A percentile compares a stretch with the other conserved stretches of the same genome.
Conservation (phyloP, 2,329 filamentous ascomycete genomes). For the Fusarium napiforme region DNA sequence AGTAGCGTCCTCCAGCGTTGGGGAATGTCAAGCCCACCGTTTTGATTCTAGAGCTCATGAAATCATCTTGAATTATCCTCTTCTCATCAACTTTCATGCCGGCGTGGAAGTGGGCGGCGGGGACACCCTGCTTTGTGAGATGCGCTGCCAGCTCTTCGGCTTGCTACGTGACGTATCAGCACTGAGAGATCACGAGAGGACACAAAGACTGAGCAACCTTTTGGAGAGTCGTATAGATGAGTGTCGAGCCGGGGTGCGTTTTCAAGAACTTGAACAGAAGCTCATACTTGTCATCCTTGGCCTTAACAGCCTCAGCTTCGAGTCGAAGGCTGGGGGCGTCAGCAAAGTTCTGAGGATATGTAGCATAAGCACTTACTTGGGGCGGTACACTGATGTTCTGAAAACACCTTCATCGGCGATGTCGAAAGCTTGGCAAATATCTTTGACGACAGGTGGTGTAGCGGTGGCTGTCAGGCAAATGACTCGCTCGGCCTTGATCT, state of each 20-base stretch:
- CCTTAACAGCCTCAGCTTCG: constrained; percentile 57
- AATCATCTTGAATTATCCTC: constrained; percentile 60
- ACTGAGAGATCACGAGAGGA: neutral
- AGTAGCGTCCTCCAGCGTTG: neutral
- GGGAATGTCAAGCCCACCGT: constrained; percentile 38
- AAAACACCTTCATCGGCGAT: constrained; percentile 62
- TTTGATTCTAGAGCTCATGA: constrained; percentile 58
- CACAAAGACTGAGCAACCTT: constrained; percentile 44
- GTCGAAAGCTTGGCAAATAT: constrained; percentile 64
- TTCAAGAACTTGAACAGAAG: constrained; percentile 60
- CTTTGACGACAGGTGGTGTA: constrained; percentile 64
- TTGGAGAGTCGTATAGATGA: constrained; percentile 71
- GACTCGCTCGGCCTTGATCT: constrained; percentile 67
- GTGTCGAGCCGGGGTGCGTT: constrained; percentile 63
- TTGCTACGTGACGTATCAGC: constrained; percentile 47
- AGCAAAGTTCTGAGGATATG: neutral
- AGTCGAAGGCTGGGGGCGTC: constrained; percentile 57
- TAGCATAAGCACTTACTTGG: constrained; percentile 52
- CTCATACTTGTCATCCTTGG: constrained; percentile 57
- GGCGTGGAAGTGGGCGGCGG: constrained; percentile 61
- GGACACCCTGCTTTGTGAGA: constrained; percentile 53
- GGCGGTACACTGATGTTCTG: constrained; percentile 67
- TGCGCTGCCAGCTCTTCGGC: constrained; percentile 56
- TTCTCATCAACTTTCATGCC: constrained; percentile 60
- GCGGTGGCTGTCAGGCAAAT: constrained; percentile 71